Evolutionary conservation across 495 filamentous ascomycete species (phyloP).

Genomic region (Aspergillus ostianus): DNA sequence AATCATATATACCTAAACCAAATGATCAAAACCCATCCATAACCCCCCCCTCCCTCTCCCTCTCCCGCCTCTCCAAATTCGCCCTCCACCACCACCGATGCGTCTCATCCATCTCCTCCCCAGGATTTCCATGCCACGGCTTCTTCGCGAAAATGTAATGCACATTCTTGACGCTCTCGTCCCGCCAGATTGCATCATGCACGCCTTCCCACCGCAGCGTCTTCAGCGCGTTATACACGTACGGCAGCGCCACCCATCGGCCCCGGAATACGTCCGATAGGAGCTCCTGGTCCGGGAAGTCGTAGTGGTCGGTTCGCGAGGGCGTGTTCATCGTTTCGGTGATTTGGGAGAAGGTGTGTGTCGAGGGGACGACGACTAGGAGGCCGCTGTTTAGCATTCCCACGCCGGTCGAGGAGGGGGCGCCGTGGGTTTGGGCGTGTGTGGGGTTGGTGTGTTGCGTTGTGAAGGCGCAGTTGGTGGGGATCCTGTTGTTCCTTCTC

Average conservation of each 20-base stretch:
- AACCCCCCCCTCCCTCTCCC: constrained; percentile 44
- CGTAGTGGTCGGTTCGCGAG: constrained; percentile 47
- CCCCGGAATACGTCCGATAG: constrained; percentile 63
- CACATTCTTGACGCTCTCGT: constrained; percentile 72
- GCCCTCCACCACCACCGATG: constrained; percentile 66
- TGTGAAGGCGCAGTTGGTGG: constrained; percentile 74
- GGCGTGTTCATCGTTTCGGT: constrained; percentile 30
- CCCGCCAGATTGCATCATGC: constrained; percentile 71
- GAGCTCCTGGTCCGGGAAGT: constrained; percentile 76
- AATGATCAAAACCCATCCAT: constrained; percentile 17
- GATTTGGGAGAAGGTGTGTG: constrained; percentile 56
- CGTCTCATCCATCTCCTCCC: constrained; percentile 25
- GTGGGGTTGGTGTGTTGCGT: constrained; percentile 60
- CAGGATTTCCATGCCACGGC: constrained; percentile 67
- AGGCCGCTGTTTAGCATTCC: constrained; percentile 74
- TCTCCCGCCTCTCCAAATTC: constrained; percentile 50
- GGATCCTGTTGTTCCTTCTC: constrained; percentile 44
- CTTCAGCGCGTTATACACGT: constrained; percentile 81
- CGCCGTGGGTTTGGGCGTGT: constrained; percentile 54
- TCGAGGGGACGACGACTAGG: constrained; percentile 66
- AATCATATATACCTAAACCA: not conserved
- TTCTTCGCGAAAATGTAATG: constrained; percentile 81
- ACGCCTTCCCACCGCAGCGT: constrained; percentile 67
- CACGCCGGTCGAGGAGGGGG: constrained; percentile 51
- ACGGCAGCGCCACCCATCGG: constrained; percentile 72